Evolutionary conservation across 768 basidiomycete genomes (phyloP).

Genomic region (Lyophyllum decastes): DNA sequence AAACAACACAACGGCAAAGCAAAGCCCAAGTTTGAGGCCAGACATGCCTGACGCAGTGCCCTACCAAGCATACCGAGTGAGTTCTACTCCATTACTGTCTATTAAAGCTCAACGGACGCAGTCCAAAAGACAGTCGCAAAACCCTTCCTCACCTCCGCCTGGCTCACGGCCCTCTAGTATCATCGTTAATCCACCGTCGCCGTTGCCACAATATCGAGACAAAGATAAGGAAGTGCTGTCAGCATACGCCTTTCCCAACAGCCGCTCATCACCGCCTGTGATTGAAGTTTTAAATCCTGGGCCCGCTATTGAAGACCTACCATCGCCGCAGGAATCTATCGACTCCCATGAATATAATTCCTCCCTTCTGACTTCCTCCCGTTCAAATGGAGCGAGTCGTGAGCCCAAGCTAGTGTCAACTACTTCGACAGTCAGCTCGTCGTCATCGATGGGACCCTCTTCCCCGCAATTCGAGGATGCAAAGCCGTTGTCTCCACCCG

Average conservation of each 20-base stretch:
- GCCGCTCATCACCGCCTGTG: neutral
- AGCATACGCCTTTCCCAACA: neutral
- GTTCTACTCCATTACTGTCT: conserved; percentile 12
- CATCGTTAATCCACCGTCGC: neutral
- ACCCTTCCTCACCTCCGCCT: conserved; percentile 16
- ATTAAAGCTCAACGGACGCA: conserved; percentile 20
- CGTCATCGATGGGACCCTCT: neutral
- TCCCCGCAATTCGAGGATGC: neutral
- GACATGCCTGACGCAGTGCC: conserved; percentile 38
- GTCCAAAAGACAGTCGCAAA: conserved; percentile 52
- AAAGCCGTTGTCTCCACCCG: conserved; percentile 4
- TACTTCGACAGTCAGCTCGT: neutral
- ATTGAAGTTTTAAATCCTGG: neutral
- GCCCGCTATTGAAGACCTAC: neutral
- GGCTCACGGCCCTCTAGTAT: neutral
- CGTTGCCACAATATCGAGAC: neutral
- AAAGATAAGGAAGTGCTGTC: neutral
- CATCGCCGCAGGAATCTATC: neutral
- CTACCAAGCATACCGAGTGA: conserved; percentile 55
- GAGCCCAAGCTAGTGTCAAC: neutral
- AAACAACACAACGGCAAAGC: conserved; percentile 12
- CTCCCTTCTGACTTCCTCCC: neutral
- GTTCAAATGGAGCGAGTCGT: neutral
- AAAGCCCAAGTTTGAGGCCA: neutral
- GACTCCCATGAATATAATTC: neutral